phyloP scores from a whole-genome alignment of 768 basidiomycete genomes.

The Suillus plorans region DNA sequence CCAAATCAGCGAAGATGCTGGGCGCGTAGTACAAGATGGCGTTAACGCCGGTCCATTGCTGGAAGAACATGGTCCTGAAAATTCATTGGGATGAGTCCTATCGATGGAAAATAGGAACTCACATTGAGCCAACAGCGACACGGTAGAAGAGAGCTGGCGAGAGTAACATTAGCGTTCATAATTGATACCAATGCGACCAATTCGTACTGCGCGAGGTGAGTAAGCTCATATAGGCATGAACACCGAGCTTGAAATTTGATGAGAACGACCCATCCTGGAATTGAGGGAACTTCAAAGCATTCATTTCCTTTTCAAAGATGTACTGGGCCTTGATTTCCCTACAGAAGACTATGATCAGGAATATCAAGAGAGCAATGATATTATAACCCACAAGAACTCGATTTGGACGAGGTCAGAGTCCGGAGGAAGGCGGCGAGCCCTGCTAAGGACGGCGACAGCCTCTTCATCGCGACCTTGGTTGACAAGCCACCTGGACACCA shows the following conservation, averaged over 20 bases:
- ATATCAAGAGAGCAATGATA: background rate
- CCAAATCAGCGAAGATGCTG: slow-evolving; percentile 61
- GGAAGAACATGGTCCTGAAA: slow-evolving; percentile 70
- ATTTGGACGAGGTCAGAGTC: slow-evolving; percentile 69
- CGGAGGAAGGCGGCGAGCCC: slow-evolving; percentile 52
- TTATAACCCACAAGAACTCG: slow-evolving; percentile 61
- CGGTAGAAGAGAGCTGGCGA: slow-evolving; percentile 56
- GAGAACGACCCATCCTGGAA: slow-evolving; percentile 59
- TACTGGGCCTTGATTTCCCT: slow-evolving; percentile 76
- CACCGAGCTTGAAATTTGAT: slow-evolving; percentile 62
- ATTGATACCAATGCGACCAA: slow-evolving; percentile 13
- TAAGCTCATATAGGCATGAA: slow-evolving; percentile 62
- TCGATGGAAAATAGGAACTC: slow-evolving; percentile 15
- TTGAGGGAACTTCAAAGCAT: slow-evolving; percentile 54
- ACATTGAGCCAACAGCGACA: slow-evolving; percentile 60
- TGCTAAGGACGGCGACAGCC: slow-evolving; percentile 61
- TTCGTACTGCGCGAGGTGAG: slow-evolving; percentile 41
- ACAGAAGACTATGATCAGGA: background rate
- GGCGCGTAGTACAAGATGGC: slow-evolving; percentile 79
- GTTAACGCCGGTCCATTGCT: slow-evolving; percentile 82
- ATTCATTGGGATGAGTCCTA: background rate
- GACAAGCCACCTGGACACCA: slow-evolving; percentile 60
- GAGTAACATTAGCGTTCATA: slow-evolving; percentile 4
- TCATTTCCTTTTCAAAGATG: slow-evolving; percentile 69
- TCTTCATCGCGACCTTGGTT: slow-evolving; percentile 77